Conservation (phyloP, 441 rosid species). For the Mallotus japonicus region DNA sequence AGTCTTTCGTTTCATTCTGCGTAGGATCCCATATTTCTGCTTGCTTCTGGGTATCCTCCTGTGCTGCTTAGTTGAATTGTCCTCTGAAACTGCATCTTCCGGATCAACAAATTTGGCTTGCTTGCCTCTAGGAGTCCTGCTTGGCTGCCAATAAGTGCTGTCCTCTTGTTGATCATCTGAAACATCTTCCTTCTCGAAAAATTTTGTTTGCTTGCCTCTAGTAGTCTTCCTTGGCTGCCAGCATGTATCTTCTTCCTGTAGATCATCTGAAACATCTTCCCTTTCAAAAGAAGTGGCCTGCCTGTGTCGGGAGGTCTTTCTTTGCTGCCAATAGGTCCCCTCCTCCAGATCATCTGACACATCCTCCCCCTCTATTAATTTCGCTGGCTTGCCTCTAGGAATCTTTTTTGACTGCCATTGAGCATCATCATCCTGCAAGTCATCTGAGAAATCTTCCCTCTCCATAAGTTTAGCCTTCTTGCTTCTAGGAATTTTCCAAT, state of each 20-base stretch:
- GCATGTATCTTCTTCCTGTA: slow-evolving; percentile 14
- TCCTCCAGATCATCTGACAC: slow-evolving; percentile 44
- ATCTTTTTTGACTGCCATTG: slow-evolving; percentile 14
- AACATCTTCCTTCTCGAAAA: slow-evolving; percentile 30
- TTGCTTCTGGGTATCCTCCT: slow-evolving; percentile 30
- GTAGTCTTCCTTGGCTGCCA: slow-evolving; percentile 14
- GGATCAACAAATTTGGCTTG: slow-evolving; percentile 34
- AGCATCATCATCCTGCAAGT: slow-evolving; percentile 23
- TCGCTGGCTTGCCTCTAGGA: slow-evolving; percentile 28
- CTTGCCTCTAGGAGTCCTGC: slow-evolving; percentile 20
- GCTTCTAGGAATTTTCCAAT: slow-evolving; percentile 10
- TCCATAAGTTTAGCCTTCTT: slow-evolving; percentile 30
- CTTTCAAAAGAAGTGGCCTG: slow-evolving; percentile 28
- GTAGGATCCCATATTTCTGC: slow-evolving; percentile 27
- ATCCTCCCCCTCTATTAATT: slow-evolving; percentile 38
- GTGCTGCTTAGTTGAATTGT: slow-evolving; percentile 17
- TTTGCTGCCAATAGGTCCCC: slow-evolving; percentile 7
- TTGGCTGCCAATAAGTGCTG: slow-evolving; percentile 1
- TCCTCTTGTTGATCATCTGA: slow-evolving; percentile 30
- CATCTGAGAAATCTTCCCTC: slow-evolving; percentile 30
- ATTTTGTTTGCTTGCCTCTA: slow-evolving; percentile 22
- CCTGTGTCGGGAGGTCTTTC: slow-evolving; percentile 16
- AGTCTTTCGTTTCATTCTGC: slow-evolving; percentile 37
- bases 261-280: slow-evolving; percentile 31
- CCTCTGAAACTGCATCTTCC: slow-evolving; percentile 38